A percentile compares a stretch with the other conserved stretches of the same genome.
These are phyloP conservation scores for Skeletonema grethae DNA, from an alignment of 108 stramenopile genomes.

Conservation along the genomic window DNA sequence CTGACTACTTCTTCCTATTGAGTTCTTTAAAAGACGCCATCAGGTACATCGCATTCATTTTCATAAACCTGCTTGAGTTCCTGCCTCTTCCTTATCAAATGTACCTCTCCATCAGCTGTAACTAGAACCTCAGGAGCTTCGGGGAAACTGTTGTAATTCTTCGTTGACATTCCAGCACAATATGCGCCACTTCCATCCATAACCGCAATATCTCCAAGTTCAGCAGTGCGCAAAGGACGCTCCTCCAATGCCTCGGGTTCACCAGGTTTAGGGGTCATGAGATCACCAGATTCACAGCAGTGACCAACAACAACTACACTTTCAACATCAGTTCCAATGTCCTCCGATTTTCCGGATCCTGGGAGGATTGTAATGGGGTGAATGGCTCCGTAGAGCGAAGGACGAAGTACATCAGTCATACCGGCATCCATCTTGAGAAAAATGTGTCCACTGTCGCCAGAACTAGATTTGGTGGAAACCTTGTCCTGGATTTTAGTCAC, in stretches of 20 bases:
- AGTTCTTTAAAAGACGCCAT: constrained; percentile 36
- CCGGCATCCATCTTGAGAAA: constrained; percentile 97
- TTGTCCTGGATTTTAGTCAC: constrained; percentile 92
- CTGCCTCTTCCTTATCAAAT: constrained; percentile 91
- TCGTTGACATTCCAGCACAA: constrained; percentile 95
- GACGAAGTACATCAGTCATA: constrained; percentile 99
- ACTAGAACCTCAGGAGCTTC: constrained; percentile 91
- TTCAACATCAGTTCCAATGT: constrained; percentile 71
- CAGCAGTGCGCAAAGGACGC: constrained; percentile 77
- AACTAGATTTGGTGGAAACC: constrained; percentile 48
- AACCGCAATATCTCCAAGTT: constrained; percentile 89
- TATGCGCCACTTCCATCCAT: constrained; percentile 98
- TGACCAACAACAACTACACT: constrained; percentile 97
- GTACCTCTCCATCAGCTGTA: constrained; percentile 64
- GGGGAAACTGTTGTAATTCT: constrained; percentile 99
- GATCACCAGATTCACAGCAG: constrained; percentile 98
- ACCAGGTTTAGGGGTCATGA: constrained; percentile 94
- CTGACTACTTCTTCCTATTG: background rate
- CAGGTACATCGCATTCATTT: constrained; percentile 67
- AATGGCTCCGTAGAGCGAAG: constrained; percentile 95
- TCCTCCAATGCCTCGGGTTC: constrained; percentile 91
- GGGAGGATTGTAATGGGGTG: constrained; percentile 94
- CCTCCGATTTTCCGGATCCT: constrained; percentile 61
- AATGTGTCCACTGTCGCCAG: constrained; percentile 65
- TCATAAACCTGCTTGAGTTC: constrained; percentile 83